Base-by-base conservation (phyloP, 257 asterid species). In the Osmanthus fragrans region DNA sequence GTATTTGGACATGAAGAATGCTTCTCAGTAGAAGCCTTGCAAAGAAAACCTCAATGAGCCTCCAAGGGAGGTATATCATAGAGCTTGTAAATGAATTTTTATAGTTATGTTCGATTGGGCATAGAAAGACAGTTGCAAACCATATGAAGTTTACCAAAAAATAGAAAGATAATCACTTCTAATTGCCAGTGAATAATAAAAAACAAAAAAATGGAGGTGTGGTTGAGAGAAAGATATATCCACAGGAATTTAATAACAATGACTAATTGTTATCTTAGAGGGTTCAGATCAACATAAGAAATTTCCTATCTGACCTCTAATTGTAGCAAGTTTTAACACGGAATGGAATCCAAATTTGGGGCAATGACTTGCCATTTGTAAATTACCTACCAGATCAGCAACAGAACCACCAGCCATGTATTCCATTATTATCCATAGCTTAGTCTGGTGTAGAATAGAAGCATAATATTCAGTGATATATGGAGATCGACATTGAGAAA, bases 331-430 rank as follows among this genome's bases (percentile, higher is more conserved):
- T 45, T 65, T 30, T 70, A 21, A 72, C 73, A 56, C 11, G 6
- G 70, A 60, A 78, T 63, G 63, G 47, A 68, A 40, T 40, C 68
- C 64, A 51, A 39, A 54, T 51, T 37, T 74, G 65, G 76, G 80
- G 47, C 65, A 71, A 68, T 60, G 39, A 19, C 39, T 51, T 74
- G 49, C 32, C 23, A 37, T 78, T 60, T 66, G 40, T 65, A 67
- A 76, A 78, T 40, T 73, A 83, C 87, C 82, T 87, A 96, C 99
- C 88, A 96, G 85, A 85, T 96, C 99, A 76, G 99, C 98, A 76
- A 96, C 99, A 83, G 99, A 96, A 76, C 99, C 99, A 79, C 99
- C 99, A 85, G 98, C 98, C 99, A 96, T 96, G 94, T 90, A 96
- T 83, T 96, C 99, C 99, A 96, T 93, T 84, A 96, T 89, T 84